Base-by-base conservation (phyloP, 1,139 yeast species). In the Yamadazyma atmosphaerica region DNA sequence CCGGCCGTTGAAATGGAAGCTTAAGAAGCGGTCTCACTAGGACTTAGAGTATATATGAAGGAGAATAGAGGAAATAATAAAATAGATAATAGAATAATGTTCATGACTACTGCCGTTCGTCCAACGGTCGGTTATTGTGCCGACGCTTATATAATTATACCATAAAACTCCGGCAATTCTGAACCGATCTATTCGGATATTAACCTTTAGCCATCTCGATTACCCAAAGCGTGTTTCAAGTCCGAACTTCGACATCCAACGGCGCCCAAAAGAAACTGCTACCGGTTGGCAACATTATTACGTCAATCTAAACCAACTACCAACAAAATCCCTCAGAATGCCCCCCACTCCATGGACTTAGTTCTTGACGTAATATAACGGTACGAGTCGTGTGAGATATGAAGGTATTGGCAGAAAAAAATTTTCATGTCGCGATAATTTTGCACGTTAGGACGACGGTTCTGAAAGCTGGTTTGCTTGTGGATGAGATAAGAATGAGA, bases 1-100 rank as follows among this genome's bases (percentile, higher is more conserved):
- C 40, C 55, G 77, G 40, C 76, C 76, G 4, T 40, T 72, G 26
- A 68, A 66, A 47, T 71, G 77, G 77, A 65, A 54, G 47, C 40
- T 60, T 31, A 56, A 55, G 40, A 36, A 31, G 12, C 29, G 29
- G 29, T 26, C 29, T 12, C 27, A 24, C 27, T 9, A 26, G 29
- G 29, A 14, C 5, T 23, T 23, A 23, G 26, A n/a, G 4, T 23
- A 10, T 11, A 23, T 19, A 19, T 19, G 22, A 19, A 6, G 9
- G 22, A 19, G 22, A 19, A 9, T 19, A 9, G 6, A 19, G 22
- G 9, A 9, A 6, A 19, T 6, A 19, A 9, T 19, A 19, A 9
- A 19, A 9, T 19, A 19, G 22, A 19, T 6, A 6, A 19, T 6
- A 19, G 22, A 6, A 19, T 6, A 19, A 9, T 19, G 22, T 19